Percentiles rank a stretch among this genome's conserved stretches.
Conservation (phyloP, 1,284 basidiomycete genomes). For the Leccinum pachyderme region DNA sequence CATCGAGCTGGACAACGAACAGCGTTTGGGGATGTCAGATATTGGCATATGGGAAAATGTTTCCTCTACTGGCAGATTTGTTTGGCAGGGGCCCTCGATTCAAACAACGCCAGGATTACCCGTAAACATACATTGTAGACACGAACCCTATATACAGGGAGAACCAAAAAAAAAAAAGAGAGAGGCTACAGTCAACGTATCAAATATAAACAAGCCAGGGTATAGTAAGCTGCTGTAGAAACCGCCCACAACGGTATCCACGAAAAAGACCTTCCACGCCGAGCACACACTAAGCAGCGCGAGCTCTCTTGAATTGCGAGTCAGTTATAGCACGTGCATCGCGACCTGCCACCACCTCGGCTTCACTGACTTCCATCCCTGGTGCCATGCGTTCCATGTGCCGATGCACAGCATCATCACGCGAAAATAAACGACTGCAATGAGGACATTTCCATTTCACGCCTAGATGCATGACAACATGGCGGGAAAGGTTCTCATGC, state of each 20-base stretch:
- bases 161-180: background rate
- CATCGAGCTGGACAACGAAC: constrained; percentile 9
- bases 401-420: constrained; percentile 33
- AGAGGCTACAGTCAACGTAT: background rate
- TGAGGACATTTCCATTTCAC: constrained; percentile 33
- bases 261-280: background rate
- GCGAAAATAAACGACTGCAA: constrained; percentile 27
- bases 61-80: constrained; percentile 16
- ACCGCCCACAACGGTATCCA: background rate
- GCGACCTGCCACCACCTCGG: constrained; percentile 26
- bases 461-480: constrained; percentile 29
- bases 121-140: background rate
- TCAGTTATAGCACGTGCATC: constrained; percentile 23
- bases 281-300: constrained; percentile 8
- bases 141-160: background rate
- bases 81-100: constrained; percentile 11
- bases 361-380: constrained; percentile 21
- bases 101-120: constrained; percentile 13
- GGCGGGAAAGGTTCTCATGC: constrained; percentile 35
- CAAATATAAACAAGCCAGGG: constrained; percentile 3
- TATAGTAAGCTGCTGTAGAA: constrained; percentile 3
- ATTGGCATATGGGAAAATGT: constrained; percentile 15
- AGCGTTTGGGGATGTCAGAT: background rate
- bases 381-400: constrained; percentile 32
- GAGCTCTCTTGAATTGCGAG: constrained; percentile 3